Conservation (phyloP, 2,329 filamentous ascomycete genomes). For the Talaromyces sp. region DNA sequence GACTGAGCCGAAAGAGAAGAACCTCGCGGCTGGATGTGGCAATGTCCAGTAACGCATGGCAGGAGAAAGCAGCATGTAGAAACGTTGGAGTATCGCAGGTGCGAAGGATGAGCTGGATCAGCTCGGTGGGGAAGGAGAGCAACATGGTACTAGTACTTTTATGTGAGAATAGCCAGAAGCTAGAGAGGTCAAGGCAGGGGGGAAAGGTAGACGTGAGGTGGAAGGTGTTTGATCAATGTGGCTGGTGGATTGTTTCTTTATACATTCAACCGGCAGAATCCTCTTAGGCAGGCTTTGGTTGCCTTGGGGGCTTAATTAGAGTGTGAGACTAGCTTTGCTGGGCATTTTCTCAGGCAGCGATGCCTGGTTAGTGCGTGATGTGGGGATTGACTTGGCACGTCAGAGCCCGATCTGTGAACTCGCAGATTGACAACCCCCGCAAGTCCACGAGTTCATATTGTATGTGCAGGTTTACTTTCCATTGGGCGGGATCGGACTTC, state of each 20-base stretch:
- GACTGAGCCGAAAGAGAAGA: slow-evolving; percentile 39
- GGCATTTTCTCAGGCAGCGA: background rate
- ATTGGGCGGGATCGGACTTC: background rate
- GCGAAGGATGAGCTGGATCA: slow-evolving; percentile 43
- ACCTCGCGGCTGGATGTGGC: slow-evolving; percentile 39
- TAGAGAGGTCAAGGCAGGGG: no score
- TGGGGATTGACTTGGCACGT: background rate
- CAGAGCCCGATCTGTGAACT: no score
- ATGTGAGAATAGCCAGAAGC: no score
- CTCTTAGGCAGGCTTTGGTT: background rate
- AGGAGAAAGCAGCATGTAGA: slow-evolving; percentile 41
- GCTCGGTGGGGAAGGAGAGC: slow-evolving; percentile 41
- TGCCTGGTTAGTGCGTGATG: background rate
- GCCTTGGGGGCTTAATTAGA: background rate
- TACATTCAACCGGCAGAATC: background rate
- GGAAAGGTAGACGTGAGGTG: background rate
- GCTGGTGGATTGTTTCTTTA: background rate
- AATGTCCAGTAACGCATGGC: slow-evolving; percentile 38
- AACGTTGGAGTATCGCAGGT: slow-evolving; percentile 38
- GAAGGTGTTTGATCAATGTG: background rate
- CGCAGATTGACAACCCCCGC: no score
- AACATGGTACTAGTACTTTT: slow-evolving; percentile 28
- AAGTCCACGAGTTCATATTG: no score
- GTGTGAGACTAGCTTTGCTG: background rate
- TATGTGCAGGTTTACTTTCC: no score